Evolutionary conservation across 2,329 filamentous ascomycete species (phyloP), one percentile per base, ranked within the genome.

Genomic region (Penicillium palitans): DNA sequence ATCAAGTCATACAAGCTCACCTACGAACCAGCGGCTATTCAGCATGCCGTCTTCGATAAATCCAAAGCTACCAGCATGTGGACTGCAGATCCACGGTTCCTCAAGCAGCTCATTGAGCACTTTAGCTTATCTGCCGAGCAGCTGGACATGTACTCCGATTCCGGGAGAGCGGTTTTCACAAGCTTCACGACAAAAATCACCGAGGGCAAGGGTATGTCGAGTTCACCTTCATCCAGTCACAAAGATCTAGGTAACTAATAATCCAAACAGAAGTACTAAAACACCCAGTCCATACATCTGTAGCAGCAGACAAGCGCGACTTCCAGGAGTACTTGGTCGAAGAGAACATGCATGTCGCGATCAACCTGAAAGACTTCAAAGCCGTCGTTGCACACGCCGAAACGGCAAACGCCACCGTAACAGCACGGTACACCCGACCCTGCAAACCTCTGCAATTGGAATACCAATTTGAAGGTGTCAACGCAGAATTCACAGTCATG

Each of bases 331-430:
- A 86, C 64, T 74, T 77, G 24, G 83, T 85, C 40, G 81, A 86
- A 66, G 80, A 85, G 53, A 80, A 81, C 40, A 74, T 87, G 56
- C 86, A 88, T 64, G 81, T 87, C 61, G 80, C 84, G 50, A 86
- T 87, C 62, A 86, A 80, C 65, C 80, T 87, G 56, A 88, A 86
- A 68, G 86, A 88, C 68, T 88, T 88, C 76, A 85, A 84, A 67
- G 82, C 86, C 8, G 84, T 87, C 27, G 83, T 88, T 25, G 76
- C 80, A 1, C 85, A 88, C 68, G 85, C 86, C 7, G 84, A 87
- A 61, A 83, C 83, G 1, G 74, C 85, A 33, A 81, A 81, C 65
- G 79, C 79, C 2, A 77, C 75, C 7, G 75, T 88, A 13, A 82
- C 79, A 39, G 84, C 84, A 35, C 79, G 78, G 55, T 88, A 87